Conservation (phyloP, 345 rosid species). For the Raphanus raphanistrum region DNA sequence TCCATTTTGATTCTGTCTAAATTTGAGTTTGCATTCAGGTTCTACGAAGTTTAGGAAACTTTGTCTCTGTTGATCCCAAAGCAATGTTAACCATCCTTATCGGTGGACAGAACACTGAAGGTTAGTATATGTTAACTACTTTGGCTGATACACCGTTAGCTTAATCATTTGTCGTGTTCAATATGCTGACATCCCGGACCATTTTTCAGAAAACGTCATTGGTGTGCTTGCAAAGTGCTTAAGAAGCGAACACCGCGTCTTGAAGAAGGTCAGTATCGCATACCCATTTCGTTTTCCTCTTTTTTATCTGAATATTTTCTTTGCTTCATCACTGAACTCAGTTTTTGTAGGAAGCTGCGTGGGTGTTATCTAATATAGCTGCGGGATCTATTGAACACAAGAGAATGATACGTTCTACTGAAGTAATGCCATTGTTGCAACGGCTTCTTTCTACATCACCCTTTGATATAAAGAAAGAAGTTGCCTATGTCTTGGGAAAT, state of each 20-base stretch:
- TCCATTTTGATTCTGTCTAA: conserved; percentile 27
- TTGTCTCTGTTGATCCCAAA: conserved; percentile 83
- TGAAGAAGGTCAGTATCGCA: conserved; percentile 71
- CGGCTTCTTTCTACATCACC: conserved; percentile 76
- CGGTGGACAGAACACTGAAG: conserved; percentile 66
- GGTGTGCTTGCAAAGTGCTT: conserved; percentile 77
- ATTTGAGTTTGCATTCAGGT: conserved; percentile 48
- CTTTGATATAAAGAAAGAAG: conserved; percentile 87
- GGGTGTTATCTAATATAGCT: conserved; percentile 95
- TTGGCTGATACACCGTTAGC: conserved; percentile 1
- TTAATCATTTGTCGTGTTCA: conserved; percentile 12
- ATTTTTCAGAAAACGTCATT: conserved; percentile 56
- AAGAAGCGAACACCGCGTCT: conserved; percentile 85
- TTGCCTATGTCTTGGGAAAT: conserved; percentile 86
- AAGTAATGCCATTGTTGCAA: conserved; percentile 64
- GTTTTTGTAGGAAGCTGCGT: conserved; percentile 76
- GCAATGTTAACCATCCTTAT: conserved; percentile 58
- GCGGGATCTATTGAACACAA: conserved; percentile 91
- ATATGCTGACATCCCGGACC: conserved; percentile 24
- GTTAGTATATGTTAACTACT: conserved; percentile 44
- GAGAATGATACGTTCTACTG: conserved; percentile 65
- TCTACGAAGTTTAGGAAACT: conserved; percentile 86
- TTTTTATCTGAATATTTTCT: background rate
- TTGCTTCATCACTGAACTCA: background rate
- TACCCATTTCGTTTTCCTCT: background rate